These are phyloP conservation scores for Chlorella sp. DNA, from an alignment of 139 green algal species.

Conservation along the genomic window DNA sequence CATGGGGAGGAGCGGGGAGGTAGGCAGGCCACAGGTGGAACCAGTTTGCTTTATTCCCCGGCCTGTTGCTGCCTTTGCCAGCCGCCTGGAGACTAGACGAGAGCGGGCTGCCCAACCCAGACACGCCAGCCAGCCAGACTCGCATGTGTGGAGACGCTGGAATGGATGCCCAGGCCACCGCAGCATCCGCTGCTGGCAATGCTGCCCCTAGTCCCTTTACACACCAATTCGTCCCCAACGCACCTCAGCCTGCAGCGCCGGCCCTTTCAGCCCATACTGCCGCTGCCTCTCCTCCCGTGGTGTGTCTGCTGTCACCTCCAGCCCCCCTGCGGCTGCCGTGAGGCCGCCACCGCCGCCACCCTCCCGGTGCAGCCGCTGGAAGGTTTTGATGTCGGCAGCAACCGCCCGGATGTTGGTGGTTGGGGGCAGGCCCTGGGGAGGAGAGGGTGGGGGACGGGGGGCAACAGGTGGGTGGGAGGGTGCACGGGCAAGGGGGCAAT, in stretches of 20 bases:
- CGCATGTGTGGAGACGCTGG: background rate
- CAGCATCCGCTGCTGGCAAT: background rate
- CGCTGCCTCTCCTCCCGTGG: constrained; percentile 25
- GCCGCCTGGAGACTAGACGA: background rate
- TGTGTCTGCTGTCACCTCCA: constrained; percentile 30
- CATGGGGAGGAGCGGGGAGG: background rate
- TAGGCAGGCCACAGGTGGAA: too few species aligned
- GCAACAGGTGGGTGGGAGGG: background rate
- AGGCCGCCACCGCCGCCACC: background rate
- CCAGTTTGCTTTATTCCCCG: too few species aligned
- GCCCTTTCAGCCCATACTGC: constrained; percentile 47
- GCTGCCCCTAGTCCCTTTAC: background rate
- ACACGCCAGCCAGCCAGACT: background rate
- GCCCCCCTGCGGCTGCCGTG: background rate
- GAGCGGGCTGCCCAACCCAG: background rate
- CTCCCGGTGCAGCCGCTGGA: constrained; percentile 8
- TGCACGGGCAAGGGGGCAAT: too few species aligned
- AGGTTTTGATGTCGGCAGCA: constrained; percentile 38
- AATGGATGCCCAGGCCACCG: background rate
- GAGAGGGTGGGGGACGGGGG: background rate
- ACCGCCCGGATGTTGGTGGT: constrained; percentile 63
- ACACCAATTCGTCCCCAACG: background rate
- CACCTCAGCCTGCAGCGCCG: constrained; percentile 28
- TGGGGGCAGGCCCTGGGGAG: constrained; percentile 69
- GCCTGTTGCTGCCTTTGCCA: background rate